Percentiles rank a stretch among this genome's conserved stretches.
phyloP scores from a whole-genome alignment of 2,329 filamentous ascomycete species.

The Emericellopsis cladophorae region DNA sequence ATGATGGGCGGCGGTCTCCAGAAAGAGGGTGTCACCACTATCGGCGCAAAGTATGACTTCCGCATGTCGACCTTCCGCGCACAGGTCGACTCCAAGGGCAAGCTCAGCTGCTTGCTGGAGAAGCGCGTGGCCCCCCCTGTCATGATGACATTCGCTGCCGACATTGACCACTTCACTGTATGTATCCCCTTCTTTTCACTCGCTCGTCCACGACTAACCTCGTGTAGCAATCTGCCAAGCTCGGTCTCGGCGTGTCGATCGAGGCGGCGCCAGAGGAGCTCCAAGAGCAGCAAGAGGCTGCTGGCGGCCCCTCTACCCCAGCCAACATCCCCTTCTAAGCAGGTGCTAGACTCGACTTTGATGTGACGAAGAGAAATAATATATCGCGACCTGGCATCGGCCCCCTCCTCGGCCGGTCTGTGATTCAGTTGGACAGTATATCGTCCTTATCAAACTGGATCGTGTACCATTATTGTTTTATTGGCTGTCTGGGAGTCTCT shows the following conservation, averaged over 20 bases:
- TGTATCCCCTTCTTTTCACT: slow-evolving; percentile 19
- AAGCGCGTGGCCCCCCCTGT: slow-evolving; percentile 92
- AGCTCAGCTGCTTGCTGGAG: slow-evolving; percentile 84
- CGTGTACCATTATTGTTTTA: too few relatives aligned
- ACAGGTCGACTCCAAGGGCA: slow-evolving; percentile 90
- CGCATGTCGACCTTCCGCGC: slow-evolving; percentile 88
- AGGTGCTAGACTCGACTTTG: too few relatives aligned
- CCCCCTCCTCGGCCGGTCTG: too few relatives aligned
- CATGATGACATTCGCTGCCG: slow-evolving; percentile 86
- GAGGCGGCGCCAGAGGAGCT: slow-evolving; percentile 76
- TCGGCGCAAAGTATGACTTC: slow-evolving; percentile 98
- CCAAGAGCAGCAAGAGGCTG: slow-evolving; percentile 68
- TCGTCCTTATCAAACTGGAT: too few relatives aligned
- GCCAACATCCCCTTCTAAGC: slow-evolving; percentile 55
- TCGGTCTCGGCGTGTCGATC: slow-evolving; percentile 87
- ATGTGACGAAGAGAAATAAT: too few relatives aligned
- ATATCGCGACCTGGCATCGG: too few relatives aligned
- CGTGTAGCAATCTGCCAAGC: slow-evolving; percentile 77
- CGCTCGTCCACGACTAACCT: slow-evolving; percentile 13
- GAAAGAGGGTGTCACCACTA: slow-evolving; percentile 81
- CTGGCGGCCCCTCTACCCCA: slow-evolving; percentile 13
- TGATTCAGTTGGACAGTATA: too few relatives aligned
- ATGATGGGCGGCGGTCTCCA: slow-evolving; percentile 65
- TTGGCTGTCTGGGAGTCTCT: too few relatives aligned
- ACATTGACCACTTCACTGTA: slow-evolving; percentile 94